Base-by-base conservation (phyloP, 306 rosid genomes). In the Crataegus laevigata region DNA sequence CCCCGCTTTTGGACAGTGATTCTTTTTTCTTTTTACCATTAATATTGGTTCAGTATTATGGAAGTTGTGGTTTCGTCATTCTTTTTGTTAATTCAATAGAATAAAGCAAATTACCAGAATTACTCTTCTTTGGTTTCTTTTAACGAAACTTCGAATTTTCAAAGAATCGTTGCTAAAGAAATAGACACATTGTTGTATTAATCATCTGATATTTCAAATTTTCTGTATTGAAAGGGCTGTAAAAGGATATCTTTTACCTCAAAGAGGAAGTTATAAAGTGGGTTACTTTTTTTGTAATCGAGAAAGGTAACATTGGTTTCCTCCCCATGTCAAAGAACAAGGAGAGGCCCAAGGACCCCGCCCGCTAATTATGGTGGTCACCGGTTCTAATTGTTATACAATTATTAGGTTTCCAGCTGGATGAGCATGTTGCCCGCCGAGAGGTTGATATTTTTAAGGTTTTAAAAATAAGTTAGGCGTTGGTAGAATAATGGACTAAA, bases 381-480 rank as follows among this genome's bases (percentile, higher is more conserved):
- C 24, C 4, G 28, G 51, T 62, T 61, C 30, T 30, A 52, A 26
- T 61, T 38, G 40, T 26, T 62, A 45, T 68, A 36, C 18, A 66
- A 45, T 51, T 58, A 36, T 67, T 8, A 22, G 14, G 29, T 28
- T 25, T 55, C 73, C 79, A 75, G 75, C 78, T 75, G 83, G 86
- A 4, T 13, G 19, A 58, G 75, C 69, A 6, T 36, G 75, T 75
- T 75, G 43, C 32, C 14, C 19, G 70, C 26, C 19, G n/a, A n/a
- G n/a, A n/a, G n/a, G n/a, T n/a, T n/a, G n/a, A n/a, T n/a, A n/a
- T n/a, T n/a, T n/a, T n/a, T n/a, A n/a, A n/a, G n/a, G n/a, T n/a
- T n/a, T n/a, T n/a, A n/a, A n/a, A n/a, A n/a, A n/a, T n/a, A n/a
- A n/a, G n/a, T n/a, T n/a, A n/a, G n/a, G n/a, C n/a, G n/a, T n/a